Base-by-base conservation (phyloP, 139 green algal genomes). In the Tetradesmus obliquus region DNA sequence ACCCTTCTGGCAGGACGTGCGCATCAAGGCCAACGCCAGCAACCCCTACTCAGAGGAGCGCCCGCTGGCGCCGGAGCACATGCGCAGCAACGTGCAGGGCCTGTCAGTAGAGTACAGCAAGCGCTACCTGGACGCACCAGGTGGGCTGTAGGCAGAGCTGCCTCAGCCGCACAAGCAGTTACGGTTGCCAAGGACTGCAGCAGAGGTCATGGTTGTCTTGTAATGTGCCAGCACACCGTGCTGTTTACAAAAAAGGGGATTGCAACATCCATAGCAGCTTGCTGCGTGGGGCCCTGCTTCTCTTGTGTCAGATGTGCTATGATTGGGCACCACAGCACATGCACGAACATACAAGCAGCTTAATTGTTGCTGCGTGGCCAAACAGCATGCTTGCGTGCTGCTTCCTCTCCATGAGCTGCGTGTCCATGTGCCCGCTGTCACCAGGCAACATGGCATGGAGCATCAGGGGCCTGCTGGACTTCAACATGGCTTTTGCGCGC, bases 401-500 rank as follows among this genome's bases (percentile, higher is more conserved):
- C 32, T 45, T 45, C 32, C 32, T 45, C 32, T 45, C 32, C 32
- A 45, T 45, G 32, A 45, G 24, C 74, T 51, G 74, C 60, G 10
- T 82, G 74, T 9, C 5, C n/a, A 82, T 82, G 69, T 79, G 69
- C 15, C 9, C 17, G 60, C 69, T 7, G 6, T 22, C 57, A 24
- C 17, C 12, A 76, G 66, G 66, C 12, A 76, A 76, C 66, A 76
- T 76, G 66, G 66, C 66, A 1, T 95, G 93, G 91, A 89, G 55
- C 55, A 74, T 72, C 2, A 86, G 93, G 15, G 93, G 94, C 32
- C 87, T 96, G 76, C 86, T 96, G 55, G 91, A 96, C 88, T 95
- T 96, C 89, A 96, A 96, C 88, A 7, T 90, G n/a, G 89, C 89
- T 1, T 88, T 92, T 79, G 66, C 45, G 24, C 80, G 89, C 81